Evolutionary conservation across 148 eudicot genomes (phyloP), one percentile per base, ranked within the genome.

Genomic region (Pharnaceum exiguum): DNA sequence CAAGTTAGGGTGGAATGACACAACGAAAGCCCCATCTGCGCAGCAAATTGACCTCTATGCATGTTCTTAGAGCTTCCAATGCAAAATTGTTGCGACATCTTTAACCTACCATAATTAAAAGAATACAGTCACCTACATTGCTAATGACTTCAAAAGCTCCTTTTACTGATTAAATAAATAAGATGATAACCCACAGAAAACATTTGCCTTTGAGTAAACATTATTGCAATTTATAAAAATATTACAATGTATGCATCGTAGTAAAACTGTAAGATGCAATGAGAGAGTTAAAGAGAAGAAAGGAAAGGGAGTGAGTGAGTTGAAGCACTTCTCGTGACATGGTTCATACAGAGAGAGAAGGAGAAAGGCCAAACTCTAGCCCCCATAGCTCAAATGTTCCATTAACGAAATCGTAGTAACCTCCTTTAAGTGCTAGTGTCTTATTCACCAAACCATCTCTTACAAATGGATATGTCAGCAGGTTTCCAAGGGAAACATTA

Each of bases 311-410:
- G n/a, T n/a, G n/a, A n/a, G n/a, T n/a, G 38, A 55, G 51, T 46
- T 56, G 53, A 67, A 55, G 18, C 40, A 56, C 45, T 43, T 57
- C 30, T 35, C 28, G 21, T 56, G 46, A 49, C 52, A 63, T 62
- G 63, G 51, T 57, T 93, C 91, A 93, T 85, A 84, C 95, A 62
- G 96, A 93, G 78, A 79, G 74, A 53, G 95, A 30, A 27, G 91
- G 69, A 25, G 95, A 85, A 29, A 93, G 77, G 73, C 83, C 78
- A 53, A 83, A 89, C 1, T 89, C 96, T 21, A 93, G 96, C 19
- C 85, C 91, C 99, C 99, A 93, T 3, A 93, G 89, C 85, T 88
- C 95, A 25, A 93, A 93, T 31, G 80, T 39, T 49, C 99, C 99
- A 12, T 88, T 93, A 38, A 89, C 79, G 19, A 93, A 93, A 50